Evolutionary conservation across 345 rosid genomes (phyloP).

Genomic region (Eucalyptus tenuipes): DNA sequence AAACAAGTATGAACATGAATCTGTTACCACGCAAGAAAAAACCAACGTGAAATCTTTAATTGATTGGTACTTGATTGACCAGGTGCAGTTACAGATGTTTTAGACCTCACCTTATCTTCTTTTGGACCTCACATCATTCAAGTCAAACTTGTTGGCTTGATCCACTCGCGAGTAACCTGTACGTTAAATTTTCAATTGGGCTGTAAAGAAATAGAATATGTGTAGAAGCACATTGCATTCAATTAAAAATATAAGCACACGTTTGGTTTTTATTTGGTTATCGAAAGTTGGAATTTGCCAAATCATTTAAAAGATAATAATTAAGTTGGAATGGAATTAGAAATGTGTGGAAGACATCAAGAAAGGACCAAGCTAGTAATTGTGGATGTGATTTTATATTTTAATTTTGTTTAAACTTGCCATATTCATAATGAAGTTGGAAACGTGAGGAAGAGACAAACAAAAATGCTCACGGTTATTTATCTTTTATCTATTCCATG

Average conservation of each 20-base stretch:
- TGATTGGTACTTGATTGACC: neutral
- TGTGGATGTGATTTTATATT: neutral
- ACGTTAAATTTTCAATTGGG: neutral
- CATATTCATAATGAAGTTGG: neutral
- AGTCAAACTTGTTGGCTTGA: neutral
- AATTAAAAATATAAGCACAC: fast-evolving
- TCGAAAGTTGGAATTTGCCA: fast-evolving
- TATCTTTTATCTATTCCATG: too few relatives aligned
- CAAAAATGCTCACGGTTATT: too few relatives aligned
- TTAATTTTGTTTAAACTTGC: too few relatives aligned
- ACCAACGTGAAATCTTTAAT: neutral
- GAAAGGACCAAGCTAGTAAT: neutral
- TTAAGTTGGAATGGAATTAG: neutral
- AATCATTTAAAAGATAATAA: too few relatives aligned
- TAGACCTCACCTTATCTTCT: fast-evolving
- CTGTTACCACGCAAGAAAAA: too few relatives aligned
- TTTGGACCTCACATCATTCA: neutral
- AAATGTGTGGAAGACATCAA: neutral
- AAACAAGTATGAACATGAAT: too few relatives aligned
- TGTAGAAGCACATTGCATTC: too few relatives aligned
- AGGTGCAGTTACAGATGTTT: neutral
- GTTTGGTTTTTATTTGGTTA: neutral
- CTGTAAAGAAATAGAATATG: neutral
- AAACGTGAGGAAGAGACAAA: too few relatives aligned
- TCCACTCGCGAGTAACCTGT: neutral